These are phyloP conservation scores for Royoungia palumana DNA, from an alignment of 768 basidiomycete genomes.

Conservation along the genomic window DNA sequence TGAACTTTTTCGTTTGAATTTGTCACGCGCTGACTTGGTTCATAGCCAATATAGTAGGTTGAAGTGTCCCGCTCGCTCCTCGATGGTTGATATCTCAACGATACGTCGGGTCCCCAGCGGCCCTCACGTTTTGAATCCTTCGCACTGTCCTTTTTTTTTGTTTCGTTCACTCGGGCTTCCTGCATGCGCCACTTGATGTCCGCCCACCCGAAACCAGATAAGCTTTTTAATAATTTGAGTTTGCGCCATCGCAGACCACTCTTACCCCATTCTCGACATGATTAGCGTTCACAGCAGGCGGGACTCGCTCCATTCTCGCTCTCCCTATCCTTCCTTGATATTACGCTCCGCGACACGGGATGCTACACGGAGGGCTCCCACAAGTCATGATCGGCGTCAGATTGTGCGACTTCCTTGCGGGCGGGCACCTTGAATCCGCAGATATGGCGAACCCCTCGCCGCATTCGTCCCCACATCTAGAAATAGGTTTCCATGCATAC, in stretches of 20 bases:
- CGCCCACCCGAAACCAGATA: conserved; percentile 9
- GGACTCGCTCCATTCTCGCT: background rate
- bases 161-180: background rate
- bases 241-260: conserved; percentile 8
- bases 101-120: background rate
- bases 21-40: conserved; percentile 42
- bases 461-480: conserved; percentile 4
- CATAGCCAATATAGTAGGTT: conserved; percentile 56
- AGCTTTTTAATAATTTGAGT: conserved; percentile 28
- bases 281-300: background rate
- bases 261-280: conserved; percentile 14
- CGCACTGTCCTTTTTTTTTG: background rate
- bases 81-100: conserved; percentile 6
- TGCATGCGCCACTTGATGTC: background rate
- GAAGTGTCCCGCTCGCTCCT: conserved; percentile 36
- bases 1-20: conserved; percentile 34
- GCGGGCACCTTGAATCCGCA: background rate
- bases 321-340: background rate
- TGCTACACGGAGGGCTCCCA: background rate
- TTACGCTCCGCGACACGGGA: background rate
- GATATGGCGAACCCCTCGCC: conserved; percentile 8
- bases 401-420: too few relatives aligned
- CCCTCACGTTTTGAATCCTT: background rate
- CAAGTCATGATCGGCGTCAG: background rate
- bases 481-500: conserved; percentile 2